A percentile compares a stretch with the other conserved stretches of the same genome.
These are phyloP conservation scores for Artemisia argyi DNA, from an alignment of 129 eudicot genomes.

Conservation along the genomic window DNA sequence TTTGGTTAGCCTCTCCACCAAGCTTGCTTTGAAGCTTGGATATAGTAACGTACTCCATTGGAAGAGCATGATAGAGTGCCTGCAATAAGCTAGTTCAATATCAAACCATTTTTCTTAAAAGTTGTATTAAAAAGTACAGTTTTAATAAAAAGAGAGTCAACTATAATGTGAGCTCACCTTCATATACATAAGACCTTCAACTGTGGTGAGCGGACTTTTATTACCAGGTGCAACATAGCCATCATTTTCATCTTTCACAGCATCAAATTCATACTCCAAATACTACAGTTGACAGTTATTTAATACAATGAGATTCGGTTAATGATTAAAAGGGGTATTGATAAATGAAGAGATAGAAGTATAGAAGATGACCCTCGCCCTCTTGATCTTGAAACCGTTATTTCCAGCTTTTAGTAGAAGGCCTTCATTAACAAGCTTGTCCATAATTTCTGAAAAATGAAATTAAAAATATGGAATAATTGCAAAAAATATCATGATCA, in stretches of 20 bases:
- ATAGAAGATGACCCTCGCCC: conserved; percentile 52
- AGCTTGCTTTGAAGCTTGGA: conserved; percentile 77
- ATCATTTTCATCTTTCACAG: conserved; percentile 86
- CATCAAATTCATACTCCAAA: conserved; percentile 72
- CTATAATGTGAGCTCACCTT: too few relatives aligned
- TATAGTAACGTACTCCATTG: conserved; percentile 59
- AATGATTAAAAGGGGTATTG: conserved; percentile 5
- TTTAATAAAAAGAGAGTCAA: too few relatives aligned
- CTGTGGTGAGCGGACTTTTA: not conserved
- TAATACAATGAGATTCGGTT: conserved; percentile 8
- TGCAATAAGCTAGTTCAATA: too few relatives aligned
- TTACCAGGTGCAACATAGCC: conserved; percentile 36
- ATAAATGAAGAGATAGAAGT: conserved; percentile 8
- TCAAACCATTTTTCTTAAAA: too few relatives aligned
- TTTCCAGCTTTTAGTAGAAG: conserved; percentile 50
- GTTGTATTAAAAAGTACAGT: too few relatives aligned
- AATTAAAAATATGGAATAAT: not conserved
- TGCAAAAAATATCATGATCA: not conserved
- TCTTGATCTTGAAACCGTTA: conserved; percentile 50
- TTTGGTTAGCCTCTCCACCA: conserved; percentile 68
- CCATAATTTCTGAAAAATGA: conserved; percentile 62
- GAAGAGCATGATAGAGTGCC: conserved; percentile 18
- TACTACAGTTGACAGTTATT: conserved; percentile 46
- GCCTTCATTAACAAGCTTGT: conserved; percentile 76
- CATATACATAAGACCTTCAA: too few relatives aligned